Conservation (phyloP, 805 yeast genomes). For the Suhomyces pyralidae region DNA sequence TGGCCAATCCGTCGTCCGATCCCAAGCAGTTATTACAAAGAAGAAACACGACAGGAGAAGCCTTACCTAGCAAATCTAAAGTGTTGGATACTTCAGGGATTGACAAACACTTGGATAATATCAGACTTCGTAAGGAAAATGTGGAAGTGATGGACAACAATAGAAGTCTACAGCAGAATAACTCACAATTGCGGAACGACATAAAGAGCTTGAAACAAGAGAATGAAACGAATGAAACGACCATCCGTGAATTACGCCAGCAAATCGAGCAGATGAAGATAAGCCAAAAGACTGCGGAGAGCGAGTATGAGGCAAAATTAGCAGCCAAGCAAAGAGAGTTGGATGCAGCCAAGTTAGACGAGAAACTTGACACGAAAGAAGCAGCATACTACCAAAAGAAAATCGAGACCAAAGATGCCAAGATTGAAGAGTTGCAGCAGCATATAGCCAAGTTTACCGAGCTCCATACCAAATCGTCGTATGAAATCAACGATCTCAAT, state of each 20-base stretch:
- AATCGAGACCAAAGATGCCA: constrained; percentile 10
- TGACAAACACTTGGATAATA: constrained; percentile 43
- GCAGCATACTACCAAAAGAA: constrained; percentile 13
- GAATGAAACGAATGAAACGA: background rate
- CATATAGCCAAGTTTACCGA: constrained; percentile 11
- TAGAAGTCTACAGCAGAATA: background rate
- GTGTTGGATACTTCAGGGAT: constrained; percentile 36
- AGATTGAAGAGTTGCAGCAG: constrained; percentile 13
- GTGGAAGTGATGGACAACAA: constrained; percentile 12
- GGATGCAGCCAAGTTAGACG: constrained; percentile 5
- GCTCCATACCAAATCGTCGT: constrained; percentile 8
- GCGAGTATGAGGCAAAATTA: background rate
- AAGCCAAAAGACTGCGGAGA: background rate
- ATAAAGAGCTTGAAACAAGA: background rate
- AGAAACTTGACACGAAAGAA: constrained; percentile 5
- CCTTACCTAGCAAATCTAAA: constrained; percentile 9
- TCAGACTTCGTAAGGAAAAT: constrained; percentile 33
- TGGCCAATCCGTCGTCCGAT: constrained; percentile 12
- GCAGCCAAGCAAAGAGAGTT: constrained; percentile 6
- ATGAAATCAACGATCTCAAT: constrained; percentile 15
- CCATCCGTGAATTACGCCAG: background rate
- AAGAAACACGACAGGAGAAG: constrained; percentile 6
- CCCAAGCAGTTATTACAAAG: constrained; percentile 31
- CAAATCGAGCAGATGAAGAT: background rate
- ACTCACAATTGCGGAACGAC: background rate